Evolutionary conservation across 192 early-diverging fungal species (phyloP), one percentile per base, ranked within the genome.

Genomic region (Endogone sp.): DNA sequence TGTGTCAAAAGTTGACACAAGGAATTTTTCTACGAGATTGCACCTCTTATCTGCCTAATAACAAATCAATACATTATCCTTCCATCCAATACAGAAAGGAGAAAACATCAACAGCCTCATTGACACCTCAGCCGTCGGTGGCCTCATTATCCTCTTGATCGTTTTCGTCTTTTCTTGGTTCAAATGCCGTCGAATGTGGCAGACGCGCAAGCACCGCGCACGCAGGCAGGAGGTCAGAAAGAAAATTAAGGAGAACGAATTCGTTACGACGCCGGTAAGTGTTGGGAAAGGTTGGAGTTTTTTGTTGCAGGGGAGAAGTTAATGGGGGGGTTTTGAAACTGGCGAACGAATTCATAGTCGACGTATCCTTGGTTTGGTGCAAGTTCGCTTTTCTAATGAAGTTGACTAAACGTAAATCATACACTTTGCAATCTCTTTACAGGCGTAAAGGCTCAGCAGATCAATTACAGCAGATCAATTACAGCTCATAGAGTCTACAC

Each of bases 221-320:
- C 65, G 74, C 20, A 70, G 70, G 26, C 54, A 28, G 11, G 71
- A 71, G 49, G 74, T 67, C 11, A 49, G 66, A 25, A 25, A 26
- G 16, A 59, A 70, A 65, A 21, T 75, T n/a, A 27, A 44, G 20
- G 69, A 62, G 60, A 37, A 66, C n/a, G 74, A 75, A 56, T 75
- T 71, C 62, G 66, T 71, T 13, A 75, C 74, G 21, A 65, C 71
- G 6, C 74, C 74, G 22, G 74, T 69, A 62, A 70, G 65, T 24
- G 3, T 37, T n/a, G n/a, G n/a, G n/a, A n/a, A n/a, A n/a, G n/a
- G n/a, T n/a, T n/a, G n/a, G n/a, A n/a, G n/a, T n/a, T n/a, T n/a
- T n/a, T n/a, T n/a, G n/a, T n/a, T n/a, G n/a, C n/a, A n/a, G n/a
- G n/a, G n/a, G n/a, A n/a, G n/a, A n/a, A n/a, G n/a, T n/a, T n/a